phyloP scores from a whole-genome alignment of 1,284 basidiomycete species.

The Irpex sp. region DNA sequence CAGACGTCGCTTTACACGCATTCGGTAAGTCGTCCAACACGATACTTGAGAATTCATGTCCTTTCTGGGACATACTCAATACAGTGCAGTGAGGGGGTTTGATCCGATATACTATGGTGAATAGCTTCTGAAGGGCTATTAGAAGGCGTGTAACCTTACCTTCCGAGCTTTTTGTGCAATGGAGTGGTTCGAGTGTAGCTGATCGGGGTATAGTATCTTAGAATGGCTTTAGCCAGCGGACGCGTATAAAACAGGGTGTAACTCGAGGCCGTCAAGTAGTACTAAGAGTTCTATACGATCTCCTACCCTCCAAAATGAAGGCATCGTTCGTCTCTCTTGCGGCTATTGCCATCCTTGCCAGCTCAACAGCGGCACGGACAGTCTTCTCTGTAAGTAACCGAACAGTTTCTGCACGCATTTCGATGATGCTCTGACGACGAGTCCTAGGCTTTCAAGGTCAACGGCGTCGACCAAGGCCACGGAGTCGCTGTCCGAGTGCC shows the following conservation, averaged over 20 bases:
- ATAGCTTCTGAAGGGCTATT: background rate
- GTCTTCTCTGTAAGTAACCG: background rate
- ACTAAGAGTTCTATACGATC: too few species aligned
- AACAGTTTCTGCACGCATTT: too few species aligned
- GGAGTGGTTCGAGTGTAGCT: background rate
- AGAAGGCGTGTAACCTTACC: background rate
- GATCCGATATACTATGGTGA: background rate
- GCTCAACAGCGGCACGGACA: background rate
- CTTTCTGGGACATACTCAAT: background rate
- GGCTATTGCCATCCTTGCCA: background rate
- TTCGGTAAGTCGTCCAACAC: background rate
- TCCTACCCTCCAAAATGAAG: background rate
- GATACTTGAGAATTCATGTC: background rate
- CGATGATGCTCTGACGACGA: background rate
- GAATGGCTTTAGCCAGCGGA: background rate
- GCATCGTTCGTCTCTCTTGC: background rate
- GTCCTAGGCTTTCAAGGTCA: slow-evolving; percentile 17
- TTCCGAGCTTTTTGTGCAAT: background rate
- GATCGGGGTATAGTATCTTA: background rate
- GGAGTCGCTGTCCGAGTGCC: slow-evolving; percentile 34
- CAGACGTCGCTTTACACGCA: background rate
- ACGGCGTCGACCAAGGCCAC: slow-evolving; percentile 34
- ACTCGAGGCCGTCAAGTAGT: too few species aligned
- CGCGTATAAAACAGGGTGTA: background rate
- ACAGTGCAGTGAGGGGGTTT: background rate